Conservation (phyloP, 2,329 filamentous ascomycete genomes). For the Zasmidium angulare region DNA sequence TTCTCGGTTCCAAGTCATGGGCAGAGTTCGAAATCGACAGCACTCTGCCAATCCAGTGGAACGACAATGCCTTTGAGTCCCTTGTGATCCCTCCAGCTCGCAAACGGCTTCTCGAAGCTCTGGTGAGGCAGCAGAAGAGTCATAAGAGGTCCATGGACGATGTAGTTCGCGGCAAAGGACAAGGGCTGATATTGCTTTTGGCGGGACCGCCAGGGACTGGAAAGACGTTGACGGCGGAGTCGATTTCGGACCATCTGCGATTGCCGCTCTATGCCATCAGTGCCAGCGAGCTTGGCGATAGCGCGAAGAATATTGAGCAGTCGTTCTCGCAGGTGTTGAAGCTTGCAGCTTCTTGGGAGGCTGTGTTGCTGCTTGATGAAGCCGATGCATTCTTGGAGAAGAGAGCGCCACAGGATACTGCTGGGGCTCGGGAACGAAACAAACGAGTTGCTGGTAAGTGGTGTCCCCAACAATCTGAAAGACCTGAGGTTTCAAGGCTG, state of each 20-base stretch:
- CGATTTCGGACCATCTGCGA: conserved; percentile 16
- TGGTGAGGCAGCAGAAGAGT: conserved; percentile 16
- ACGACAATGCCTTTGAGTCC: conserved; percentile 19
- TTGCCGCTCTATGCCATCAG: conserved; percentile 13
- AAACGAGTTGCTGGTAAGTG: conserved; percentile 18
- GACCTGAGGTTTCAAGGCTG: neutral
- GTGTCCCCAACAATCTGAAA: neutral
- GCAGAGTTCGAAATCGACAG: conserved; percentile 20
- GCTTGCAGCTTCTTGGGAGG: conserved; percentile 25
- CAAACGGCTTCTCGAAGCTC: conserved; percentile 19
- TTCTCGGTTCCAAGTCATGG: conserved; percentile 19
- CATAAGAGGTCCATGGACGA: conserved; percentile 18
- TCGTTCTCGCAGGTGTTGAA: conserved; percentile 18
- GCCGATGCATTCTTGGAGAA: conserved; percentile 39
- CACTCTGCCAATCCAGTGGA: conserved; percentile 16
- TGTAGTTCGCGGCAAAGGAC: conserved; percentile 23
- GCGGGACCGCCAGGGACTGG: conserved; percentile 30
- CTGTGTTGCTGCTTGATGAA: conserved; percentile 41
- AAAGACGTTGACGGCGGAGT: conserved; percentile 26
- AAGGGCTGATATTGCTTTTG: conserved; percentile 26
- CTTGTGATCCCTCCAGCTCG: conserved; percentile 20
- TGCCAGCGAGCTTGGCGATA: conserved; percentile 17
- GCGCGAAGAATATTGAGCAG: conserved; percentile 22
- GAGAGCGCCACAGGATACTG: conserved; percentile 5
- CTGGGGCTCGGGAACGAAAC: conserved; percentile 23